These are phyloP conservation scores for Proliferodiscus dingleyae DNA, from an alignment of 2,329 filamentous ascomycete species.

Conservation along the genomic window DNA sequence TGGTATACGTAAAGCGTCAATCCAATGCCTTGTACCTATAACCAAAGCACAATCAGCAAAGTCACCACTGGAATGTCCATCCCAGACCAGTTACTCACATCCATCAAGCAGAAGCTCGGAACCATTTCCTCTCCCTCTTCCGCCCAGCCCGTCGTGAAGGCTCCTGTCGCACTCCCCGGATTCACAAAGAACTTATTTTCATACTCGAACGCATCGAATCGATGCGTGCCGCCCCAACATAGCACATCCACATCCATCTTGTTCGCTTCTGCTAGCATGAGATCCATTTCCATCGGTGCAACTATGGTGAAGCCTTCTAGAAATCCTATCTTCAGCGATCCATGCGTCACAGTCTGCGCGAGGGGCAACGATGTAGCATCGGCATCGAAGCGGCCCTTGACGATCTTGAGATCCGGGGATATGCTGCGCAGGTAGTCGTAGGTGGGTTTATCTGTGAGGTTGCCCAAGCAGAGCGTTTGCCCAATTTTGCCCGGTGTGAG, in stretches of 20 bases:
- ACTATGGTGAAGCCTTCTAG: conserved; percentile 65
- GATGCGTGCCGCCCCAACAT: conserved; percentile 64
- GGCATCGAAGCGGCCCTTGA: conserved; percentile 62
- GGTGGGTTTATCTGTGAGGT: conserved; percentile 73
- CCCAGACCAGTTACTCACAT: conserved; percentile 58
- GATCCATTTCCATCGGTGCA: conserved; percentile 57
- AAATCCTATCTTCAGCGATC: conserved; percentile 60
- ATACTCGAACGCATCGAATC: conserved; percentile 67
- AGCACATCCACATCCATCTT: conserved; percentile 64
- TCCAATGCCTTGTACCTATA: conserved; percentile 91
- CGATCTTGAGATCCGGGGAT: conserved; percentile 67
- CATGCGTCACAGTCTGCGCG: conserved; percentile 62
- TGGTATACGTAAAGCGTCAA: conserved; percentile 94
- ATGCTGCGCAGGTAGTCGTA: conserved; percentile 76
- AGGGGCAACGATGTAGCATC: conserved; percentile 62
- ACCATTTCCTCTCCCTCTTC: conserved; percentile 65
- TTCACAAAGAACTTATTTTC: conserved; percentile 73
- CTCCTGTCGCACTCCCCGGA: conserved; percentile 62
- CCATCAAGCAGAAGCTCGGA: conserved; percentile 96
- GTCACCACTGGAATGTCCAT: background rate
- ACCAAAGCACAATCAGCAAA: conserved; percentile 20
- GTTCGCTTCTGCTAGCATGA: conserved; percentile 63
- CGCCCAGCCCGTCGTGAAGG: conserved; percentile 54
- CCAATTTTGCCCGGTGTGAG: conserved; percentile 79
- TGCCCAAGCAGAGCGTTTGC: conserved; percentile 75